Conservation (phyloP, 225 moss, liverwort and hornwort species). For the Pseudisothecium myosuroides region DNA sequence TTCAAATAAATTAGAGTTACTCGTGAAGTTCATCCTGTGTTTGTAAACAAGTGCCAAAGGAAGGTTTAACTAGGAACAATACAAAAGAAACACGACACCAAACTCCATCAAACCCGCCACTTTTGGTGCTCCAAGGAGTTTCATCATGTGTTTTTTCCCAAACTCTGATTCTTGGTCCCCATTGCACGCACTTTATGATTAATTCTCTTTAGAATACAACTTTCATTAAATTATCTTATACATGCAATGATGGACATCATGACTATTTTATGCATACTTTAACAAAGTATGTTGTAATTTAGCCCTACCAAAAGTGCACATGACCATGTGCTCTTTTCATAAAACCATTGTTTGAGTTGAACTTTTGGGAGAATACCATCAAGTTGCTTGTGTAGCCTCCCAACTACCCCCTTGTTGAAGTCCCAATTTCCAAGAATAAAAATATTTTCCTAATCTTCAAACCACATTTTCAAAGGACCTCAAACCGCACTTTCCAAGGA, state of each 20-base stretch:
- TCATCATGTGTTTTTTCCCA: no score
- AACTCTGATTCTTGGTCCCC: no score
- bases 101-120: no score
- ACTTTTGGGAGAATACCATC: accelerated
- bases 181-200: no score
- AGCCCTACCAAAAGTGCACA: not conserved
- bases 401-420: accelerated
- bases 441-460: not conserved
- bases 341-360: not conserved
- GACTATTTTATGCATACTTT: no score
- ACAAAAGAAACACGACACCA: no score
- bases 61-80: no score
- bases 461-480: not conserved
- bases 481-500: not conserved
- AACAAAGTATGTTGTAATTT: not conserved
- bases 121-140: no score
- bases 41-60: no score
- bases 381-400: not conserved
- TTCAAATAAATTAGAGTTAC: no score
- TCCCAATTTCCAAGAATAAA: not conserved
- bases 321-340: no score
- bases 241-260: not conserved
- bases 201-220: not conserved
- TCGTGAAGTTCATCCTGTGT: no score
- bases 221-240: not conserved